These are phyloP conservation scores for Lodderomyces parapsilosis DNA, from an alignment of 1,139 yeast species.

Conservation along the genomic window DNA sequence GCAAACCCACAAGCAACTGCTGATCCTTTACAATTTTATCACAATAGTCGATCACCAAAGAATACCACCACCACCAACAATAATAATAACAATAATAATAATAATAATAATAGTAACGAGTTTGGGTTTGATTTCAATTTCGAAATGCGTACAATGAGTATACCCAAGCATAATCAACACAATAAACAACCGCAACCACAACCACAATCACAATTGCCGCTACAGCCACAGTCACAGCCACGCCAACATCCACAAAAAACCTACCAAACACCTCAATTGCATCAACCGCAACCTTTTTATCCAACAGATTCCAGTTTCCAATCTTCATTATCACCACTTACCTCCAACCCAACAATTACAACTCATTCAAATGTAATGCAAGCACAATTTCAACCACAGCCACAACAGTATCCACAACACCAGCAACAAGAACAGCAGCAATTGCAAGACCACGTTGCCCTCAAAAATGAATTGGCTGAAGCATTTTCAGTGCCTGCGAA, in stretches of 20 bases:
- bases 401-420: conserved; percentile 5
- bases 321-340: neutral
- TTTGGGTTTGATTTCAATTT: conserved; percentile 22
- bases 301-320: neutral
- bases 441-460: conserved; percentile 16
- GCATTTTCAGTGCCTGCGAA: conserved; percentile 24
- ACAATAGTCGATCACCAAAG: conserved; percentile 6
- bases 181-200: conserved; percentile 7
- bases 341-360: neutral
- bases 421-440: conserved; percentile 8
- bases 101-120: conserved; percentile 2
- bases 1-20: conserved; percentile 28
- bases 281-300: conserved; percentile 6
- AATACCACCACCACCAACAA: neutral
- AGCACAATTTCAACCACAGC: conserved; percentile 4
- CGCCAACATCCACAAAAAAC: conserved; percentile 5
- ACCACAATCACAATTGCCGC: neutral
- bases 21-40: conserved; percentile 36
- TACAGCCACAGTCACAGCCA: conserved; percentile 9
- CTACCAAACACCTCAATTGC: conserved; percentile 5
- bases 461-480: conserved; percentile 33
- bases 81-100: no score
- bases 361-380: neutral
- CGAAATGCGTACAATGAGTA: conserved; percentile 34
- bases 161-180: conserved; percentile 13